Evolutionary conservation across 305 asterid species (phyloP).

Genomic region (Fraxinus platypoda): DNA sequence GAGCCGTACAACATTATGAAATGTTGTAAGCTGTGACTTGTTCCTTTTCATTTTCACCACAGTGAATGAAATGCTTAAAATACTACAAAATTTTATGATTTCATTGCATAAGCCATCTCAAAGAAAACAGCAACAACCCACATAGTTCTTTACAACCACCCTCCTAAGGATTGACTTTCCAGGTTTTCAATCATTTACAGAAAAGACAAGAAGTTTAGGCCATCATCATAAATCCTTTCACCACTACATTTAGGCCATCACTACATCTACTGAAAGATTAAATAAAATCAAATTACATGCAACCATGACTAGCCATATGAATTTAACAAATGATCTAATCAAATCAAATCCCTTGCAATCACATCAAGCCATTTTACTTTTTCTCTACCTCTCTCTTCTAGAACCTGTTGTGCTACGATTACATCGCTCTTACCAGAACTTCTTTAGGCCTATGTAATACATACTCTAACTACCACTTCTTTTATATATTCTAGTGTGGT

Average conservation of each 20-base stretch:
- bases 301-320: neutral
- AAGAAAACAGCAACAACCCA: neutral
- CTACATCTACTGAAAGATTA: neutral
- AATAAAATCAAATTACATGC: neutral
- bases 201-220: neutral
- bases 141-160: neutral
- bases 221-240: neutral
- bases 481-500: neutral
- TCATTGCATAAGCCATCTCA: neutral
- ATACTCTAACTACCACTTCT: neutral
- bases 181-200: neutral
- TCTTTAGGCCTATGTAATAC: neutral
- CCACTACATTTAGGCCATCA: neutral
- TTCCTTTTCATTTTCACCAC: neutral
- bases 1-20: neutral
- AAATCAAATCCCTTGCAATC: neutral
- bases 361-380: neutral
- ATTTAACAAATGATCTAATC: neutral
- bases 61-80: neutral
- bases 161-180: conserved; percentile 4
- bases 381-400: neutral
- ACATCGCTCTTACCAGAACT: neutral
- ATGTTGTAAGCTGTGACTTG: neutral
- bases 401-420: neutral
- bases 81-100: neutral